These are phyloP conservation scores for Hypholoma fasciculare DNA, from an alignment of 768 basidiomycete genomes.

Conservation along the genomic window DNA sequence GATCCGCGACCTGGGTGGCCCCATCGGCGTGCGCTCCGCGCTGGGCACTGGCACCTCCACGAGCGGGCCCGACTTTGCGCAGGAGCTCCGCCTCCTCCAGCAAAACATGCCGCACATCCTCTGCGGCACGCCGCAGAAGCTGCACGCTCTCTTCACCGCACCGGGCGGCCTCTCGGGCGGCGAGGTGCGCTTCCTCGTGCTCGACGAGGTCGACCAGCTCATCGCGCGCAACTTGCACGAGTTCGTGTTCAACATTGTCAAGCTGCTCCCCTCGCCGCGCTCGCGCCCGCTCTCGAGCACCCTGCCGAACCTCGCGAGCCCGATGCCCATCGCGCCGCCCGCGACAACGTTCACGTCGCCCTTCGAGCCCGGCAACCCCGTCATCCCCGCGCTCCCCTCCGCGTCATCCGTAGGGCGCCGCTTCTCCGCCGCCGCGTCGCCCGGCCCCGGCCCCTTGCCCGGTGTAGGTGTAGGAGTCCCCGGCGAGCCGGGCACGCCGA, in stretches of 20 bases:
- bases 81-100: conserved; percentile 81
- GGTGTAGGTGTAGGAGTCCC: conserved; percentile 21
- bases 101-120: conserved; percentile 95
- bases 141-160: conserved; percentile 87
- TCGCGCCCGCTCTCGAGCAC: conserved; percentile 55
- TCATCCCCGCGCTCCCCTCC: conserved; percentile 24
- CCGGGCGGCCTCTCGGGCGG: conserved; percentile 76
- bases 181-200: conserved; percentile 90
- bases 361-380: conserved; percentile 42
- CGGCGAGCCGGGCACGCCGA: conserved; percentile 12
- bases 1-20: conserved; percentile 91
- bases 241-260: conserved; percentile 91
- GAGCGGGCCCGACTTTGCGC: conserved; percentile 58
- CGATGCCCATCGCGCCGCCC: conserved; percentile 22
- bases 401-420: conserved; percentile 42
- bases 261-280: conserved; percentile 86
- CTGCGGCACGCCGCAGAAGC: conserved; percentile 95
- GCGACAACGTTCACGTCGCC: conserved; percentile 42
- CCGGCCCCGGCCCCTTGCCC: conserved; percentile 27
- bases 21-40: conserved; percentile 89
- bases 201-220: conserved; percentile 97
- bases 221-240: conserved; percentile 97
- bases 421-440: conserved; percentile 57
- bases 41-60: conserved; percentile 82
- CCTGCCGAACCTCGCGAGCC: conserved; percentile 29